These are phyloP conservation scores for Ceratocystis alfenasii DNA, from an alignment of 2,329 filamentous ascomycete species.

Conservation along the genomic window DNA sequence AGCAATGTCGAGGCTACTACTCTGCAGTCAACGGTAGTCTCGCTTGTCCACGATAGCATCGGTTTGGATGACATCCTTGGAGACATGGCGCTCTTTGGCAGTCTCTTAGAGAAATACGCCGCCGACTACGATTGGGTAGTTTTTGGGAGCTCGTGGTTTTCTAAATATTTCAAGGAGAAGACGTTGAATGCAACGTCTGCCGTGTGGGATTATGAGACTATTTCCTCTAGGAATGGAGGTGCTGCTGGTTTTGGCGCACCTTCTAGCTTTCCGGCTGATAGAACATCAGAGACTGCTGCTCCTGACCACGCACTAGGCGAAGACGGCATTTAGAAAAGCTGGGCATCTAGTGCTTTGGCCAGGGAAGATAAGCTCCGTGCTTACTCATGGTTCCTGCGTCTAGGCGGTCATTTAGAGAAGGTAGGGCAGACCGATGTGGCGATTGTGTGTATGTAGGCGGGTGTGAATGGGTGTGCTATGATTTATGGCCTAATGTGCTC, in stretches of 20 bases:
- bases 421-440: neutral
- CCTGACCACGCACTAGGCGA: neutral
- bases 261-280: neutral
- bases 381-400: neutral
- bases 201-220: neutral
- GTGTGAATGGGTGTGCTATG: neutral
- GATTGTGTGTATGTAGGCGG: neutral
- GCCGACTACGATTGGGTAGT: neutral
- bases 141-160: neutral
- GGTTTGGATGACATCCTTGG: neutral
- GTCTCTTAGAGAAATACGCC: neutral
- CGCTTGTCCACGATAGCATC: neutral
- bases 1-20: neutral
- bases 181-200: neutral
- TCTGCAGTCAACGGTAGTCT: conserved; percentile 1
- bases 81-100: neutral
- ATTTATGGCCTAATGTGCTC: neutral
- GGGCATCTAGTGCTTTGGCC: neutral
- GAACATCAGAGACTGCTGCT: neutral
- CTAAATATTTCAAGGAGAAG: neutral
- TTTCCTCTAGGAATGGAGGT: neutral
- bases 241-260: neutral
- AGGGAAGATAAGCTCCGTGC: neutral
- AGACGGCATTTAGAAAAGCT: neutral
- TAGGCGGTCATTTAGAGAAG: neutral